Evolutionary conservation across 176 grass and related monocot species (phyloP).

Genomic region (Carex cristatella): DNA sequence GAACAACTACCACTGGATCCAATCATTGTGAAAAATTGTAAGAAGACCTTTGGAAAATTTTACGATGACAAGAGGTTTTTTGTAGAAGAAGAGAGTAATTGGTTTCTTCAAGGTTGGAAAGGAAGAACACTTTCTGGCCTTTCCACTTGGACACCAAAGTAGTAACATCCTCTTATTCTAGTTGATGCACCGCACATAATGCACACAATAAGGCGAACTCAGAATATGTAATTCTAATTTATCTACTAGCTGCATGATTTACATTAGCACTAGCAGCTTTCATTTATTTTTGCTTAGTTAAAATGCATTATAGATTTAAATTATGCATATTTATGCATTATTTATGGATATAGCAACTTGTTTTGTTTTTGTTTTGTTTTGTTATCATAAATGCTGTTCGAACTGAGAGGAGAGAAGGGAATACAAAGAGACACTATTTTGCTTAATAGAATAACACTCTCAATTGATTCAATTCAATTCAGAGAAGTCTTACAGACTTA

Average conservation of each 20-base stretch:
- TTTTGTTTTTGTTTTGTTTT: too few species aligned
- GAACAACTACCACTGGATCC: constrained; percentile 23
- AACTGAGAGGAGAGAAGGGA: too few species aligned
- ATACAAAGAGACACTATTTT: too few species aligned
- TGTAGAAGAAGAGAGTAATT: constrained; percentile 33
- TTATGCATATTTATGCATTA: too few species aligned
- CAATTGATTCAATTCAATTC: too few species aligned
- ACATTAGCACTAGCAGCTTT: neutral
- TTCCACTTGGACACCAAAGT: constrained; percentile 33
- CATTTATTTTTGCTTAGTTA: neutral
- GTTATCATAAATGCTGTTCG: too few species aligned
- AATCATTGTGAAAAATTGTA: constrained; percentile 30
- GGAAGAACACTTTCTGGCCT: constrained; percentile 20
- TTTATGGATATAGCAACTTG: too few species aligned
- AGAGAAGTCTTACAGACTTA: too few species aligned
- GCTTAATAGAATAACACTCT: too few species aligned
- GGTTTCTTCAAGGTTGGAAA: constrained; percentile 38
- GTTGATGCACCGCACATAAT: neutral
- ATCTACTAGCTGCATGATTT: neutral
- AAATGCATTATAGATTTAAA: neutral
- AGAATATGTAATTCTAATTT: neutral
- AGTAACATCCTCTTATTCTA: neutral
- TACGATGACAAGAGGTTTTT: constrained; percentile 21
- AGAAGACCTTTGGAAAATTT: constrained; percentile 10
- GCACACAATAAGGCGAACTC: neutral